Evolutionary conservation across 2,329 filamentous ascomycete species (phyloP).

Genomic region (Fusarium sp.): DNA sequence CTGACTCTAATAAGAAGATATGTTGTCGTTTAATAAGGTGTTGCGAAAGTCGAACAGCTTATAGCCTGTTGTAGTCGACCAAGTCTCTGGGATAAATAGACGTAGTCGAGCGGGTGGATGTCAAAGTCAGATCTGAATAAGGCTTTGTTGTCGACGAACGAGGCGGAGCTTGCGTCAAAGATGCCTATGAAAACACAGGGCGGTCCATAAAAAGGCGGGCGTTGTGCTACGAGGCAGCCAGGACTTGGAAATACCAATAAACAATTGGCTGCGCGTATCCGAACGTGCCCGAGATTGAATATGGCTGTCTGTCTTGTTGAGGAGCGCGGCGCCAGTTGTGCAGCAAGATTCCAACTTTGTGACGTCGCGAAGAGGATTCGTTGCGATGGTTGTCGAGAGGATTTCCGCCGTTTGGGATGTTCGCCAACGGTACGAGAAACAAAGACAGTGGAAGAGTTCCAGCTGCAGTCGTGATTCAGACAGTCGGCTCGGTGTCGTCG

Average conservation of each 20-base stretch:
- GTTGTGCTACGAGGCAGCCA: constrained; percentile 36
- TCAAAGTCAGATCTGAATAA: neutral
- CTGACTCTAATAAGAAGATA: constrained; percentile 10
- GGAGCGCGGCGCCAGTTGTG: constrained; percentile 24
- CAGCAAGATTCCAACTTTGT: constrained; percentile 19
- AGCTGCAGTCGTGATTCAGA: constrained; percentile 39
- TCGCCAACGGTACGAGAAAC: constrained; percentile 14
- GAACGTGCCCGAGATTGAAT: constrained; percentile 5
- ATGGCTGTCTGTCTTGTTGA: neutral
- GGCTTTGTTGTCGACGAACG: constrained; percentile 15
- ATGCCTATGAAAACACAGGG: constrained; percentile 49
- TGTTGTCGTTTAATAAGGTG: neutral
- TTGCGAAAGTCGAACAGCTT: constrained; percentile 1
- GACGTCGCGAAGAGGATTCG: constrained; percentile 19
- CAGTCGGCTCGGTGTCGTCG: constrained; percentile 26
- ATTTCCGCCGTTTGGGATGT: constrained; percentile 21
- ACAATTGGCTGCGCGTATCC: constrained; percentile 31
- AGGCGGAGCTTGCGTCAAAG: constrained; percentile 39
- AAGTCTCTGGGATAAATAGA: neutral
- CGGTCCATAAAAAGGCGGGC: constrained; percentile 50
- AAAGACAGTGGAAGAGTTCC: constrained; percentile 9
- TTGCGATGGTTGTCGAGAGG: constrained; percentile 9
- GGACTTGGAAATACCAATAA: constrained; percentile 16
- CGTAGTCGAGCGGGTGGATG: neutral
- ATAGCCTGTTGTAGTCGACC: neutral